Evolutionary conservation across 225 moss, liverwort and hornwort species (phyloP), one percentile per base, ranked within the genome.

Genomic region (Physcomitrium patens): DNA sequence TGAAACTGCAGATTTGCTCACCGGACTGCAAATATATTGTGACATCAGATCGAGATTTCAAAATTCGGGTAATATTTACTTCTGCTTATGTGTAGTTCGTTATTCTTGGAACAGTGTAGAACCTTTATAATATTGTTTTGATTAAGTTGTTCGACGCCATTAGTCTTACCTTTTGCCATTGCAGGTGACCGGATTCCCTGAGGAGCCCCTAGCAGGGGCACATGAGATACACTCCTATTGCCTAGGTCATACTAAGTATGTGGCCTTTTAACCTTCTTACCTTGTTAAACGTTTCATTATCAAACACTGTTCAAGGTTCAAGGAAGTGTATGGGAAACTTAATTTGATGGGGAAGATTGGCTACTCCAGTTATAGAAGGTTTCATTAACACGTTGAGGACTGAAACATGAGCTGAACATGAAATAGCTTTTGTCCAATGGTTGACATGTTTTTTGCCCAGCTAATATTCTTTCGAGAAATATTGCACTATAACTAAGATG

Each of bases 151-250:
- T 51, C 20, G 57, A 47, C 9, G 9, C 42, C 59, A 24, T 46
- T 73, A 65, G 10, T 67, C 78, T 78, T 37, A 71, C 65, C 50
- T 18, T 9, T 76, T 28, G 8, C 26, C 20, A 69, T 76, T 79
- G 48, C 82, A 93, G 93, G 89, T 97, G 56, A 99, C 93, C 69
- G 68, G 72, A 71, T 92, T 95, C 20, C 93, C 95, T 18, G 54
- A 73, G 70, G 71, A 70, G 64, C 93, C 95, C 12, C 58, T 89
- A 76, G 81, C 78, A 53, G 93, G 95, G 74, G 90, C 93, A 62
- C 99, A 92, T 74, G 89, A 95, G 72, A 95, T 99, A 75, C 90
- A 93, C 84, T 85, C 89, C 17, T 99, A 92, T 81, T 99, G 99
- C 77, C 70, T 95, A 15, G 95, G 95, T 22, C 99, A 99, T 65